Evolutionary conservation across 495 filamentous ascomycete species (phyloP).

Genomic region (Trichoderma parareesei): DNA sequence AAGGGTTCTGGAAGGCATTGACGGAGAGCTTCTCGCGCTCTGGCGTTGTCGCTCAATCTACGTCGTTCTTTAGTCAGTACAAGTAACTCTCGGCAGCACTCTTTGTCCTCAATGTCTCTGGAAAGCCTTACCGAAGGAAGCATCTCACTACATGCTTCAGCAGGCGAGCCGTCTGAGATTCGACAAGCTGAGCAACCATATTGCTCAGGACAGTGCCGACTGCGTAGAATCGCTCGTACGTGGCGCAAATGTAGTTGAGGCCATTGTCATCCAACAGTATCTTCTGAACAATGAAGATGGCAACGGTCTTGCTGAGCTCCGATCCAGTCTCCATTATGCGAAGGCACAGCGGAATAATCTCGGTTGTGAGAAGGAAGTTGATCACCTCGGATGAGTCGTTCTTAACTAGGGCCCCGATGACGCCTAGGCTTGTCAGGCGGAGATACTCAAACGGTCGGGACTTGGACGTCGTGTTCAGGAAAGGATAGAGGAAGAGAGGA

Average conservation of each 20-base stretch:
- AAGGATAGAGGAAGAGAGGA: slow-evolving; percentile 94
- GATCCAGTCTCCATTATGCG: slow-evolving; percentile 99
- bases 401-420: slow-evolving; percentile 96
- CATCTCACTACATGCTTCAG: slow-evolving; percentile 98
- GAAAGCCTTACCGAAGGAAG: slow-evolving; percentile 68
- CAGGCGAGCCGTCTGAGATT: slow-evolving; percentile 91
- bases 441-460: slow-evolving; percentile 97
- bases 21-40: slow-evolving; percentile 87
- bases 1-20: slow-evolving; percentile 97
- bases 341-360: slow-evolving; percentile 97
- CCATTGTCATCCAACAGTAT: slow-evolving; percentile 95
- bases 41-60: slow-evolving; percentile 91
- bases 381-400: slow-evolving; percentile 98
- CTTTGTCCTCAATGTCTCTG: not conserved
- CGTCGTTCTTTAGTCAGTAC: not conserved
- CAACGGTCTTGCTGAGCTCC: slow-evolving; percentile 96
- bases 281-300: slow-evolving; percentile 99
- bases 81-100: not conserved
- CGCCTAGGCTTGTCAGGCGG: slow-evolving; percentile 92
- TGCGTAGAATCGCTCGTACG: slow-evolving; percentile 98
- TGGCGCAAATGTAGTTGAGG: slow-evolving; percentile 97
- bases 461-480: slow-evolving; percentile 98
- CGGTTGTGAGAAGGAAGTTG: slow-evolving; percentile 96
- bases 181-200: slow-evolving; percentile 95
- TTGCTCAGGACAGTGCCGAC: slow-evolving; percentile 97